Conservation (phyloP, 2,329 filamentous ascomycete genomes). For the Didymella pinodella region DNA sequence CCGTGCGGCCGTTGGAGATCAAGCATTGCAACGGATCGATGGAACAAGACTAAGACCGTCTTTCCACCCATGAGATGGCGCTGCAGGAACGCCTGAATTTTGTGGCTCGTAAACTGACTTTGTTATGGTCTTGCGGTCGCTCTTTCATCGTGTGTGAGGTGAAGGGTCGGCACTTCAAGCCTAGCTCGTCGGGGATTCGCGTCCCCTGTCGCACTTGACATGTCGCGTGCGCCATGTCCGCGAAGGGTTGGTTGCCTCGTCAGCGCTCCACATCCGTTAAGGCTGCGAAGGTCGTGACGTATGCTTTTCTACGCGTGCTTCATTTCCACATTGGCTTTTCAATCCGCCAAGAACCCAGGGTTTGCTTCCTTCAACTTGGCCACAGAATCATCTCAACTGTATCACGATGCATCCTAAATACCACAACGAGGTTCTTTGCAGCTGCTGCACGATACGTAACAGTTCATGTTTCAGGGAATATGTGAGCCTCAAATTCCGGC, state of each 20-base stretch:
- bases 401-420: not conserved
- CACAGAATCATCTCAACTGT: not conserved
- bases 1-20: slow-evolving; percentile 26
- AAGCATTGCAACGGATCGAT: slow-evolving; percentile 26
- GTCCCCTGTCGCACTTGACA: slow-evolving; percentile 6
- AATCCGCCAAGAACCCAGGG: not conserved
- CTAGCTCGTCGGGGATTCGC: slow-evolving; percentile 14
- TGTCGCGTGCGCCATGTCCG: slow-evolving; percentile 18
- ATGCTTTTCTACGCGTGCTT: slow-evolving; percentile 7
- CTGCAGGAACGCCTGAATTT: slow-evolving; percentile 3
- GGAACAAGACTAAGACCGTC: slow-evolving; percentile 17
- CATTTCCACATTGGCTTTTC: slow-evolving; percentile 3
- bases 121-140: not conserved
- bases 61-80: slow-evolving; percentile 3
- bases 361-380: not conserved
- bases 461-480: not conserved
- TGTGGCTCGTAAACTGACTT: slow-evolving; percentile 1
- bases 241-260: slow-evolving; percentile 17
- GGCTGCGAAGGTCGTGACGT: slow-evolving; percentile 15
- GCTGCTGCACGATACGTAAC: not conserved
- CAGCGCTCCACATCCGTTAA: slow-evolving; percentile 12
- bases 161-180: slow-evolving; percentile 2
- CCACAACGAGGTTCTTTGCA: not conserved
- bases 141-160: not conserved
- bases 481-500: not conserved